Evolutionary conservation across 2,329 filamentous ascomycete species (phyloP), one percentile per base, ranked within the genome.

Genomic region (Fulvia fulva): DNA sequence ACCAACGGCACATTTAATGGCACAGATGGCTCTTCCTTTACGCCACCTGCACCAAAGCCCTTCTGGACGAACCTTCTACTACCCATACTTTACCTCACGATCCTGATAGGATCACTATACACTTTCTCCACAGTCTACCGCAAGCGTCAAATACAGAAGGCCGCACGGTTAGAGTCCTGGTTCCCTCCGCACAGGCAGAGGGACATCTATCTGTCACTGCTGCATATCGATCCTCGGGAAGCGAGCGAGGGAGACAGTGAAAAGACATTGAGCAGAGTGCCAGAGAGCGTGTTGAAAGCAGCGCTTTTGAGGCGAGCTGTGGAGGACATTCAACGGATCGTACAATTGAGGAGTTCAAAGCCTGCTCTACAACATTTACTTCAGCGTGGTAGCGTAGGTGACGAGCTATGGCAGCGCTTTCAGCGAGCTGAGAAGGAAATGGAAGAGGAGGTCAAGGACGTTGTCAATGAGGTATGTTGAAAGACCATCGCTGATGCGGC

Each of bases 341-440:
- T 97, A 69, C 86, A 94, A 73, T 85, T 99, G 70, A 86, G 93
- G 70, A 88, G 84, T 57, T 88, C 91, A 67, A 99, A 97, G 80
- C 89, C 90, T 68, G 91, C 94, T 7, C 85, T 96, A 70, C 87
- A 88, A 71, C 83, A 87, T 23, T 78, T 99, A 65, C 76, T 97
- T 67, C 91, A 96, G 76, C 83, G 91, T 63, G 94, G 94, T 51
- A 96, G 91, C 70, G 91, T 99, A 1, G 93, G 94, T 14, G 94
- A 99, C 73, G 94, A 99, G 74, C 77, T 99, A 66, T 96, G 91
- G 89, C 90, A 97, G 79, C 83, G 93, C 41, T 96, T 97, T 75
- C 77, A 87, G 76, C 84, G 91, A 52, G 94, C 93, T 0, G 94
- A 99, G 83, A 92, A 95, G 79, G 94, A 99, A 77, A 95, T 97